Evolutionary conservation across 352 stramenopile species (phyloP).

Genomic region (Globisporangium apiculatum): DNA sequence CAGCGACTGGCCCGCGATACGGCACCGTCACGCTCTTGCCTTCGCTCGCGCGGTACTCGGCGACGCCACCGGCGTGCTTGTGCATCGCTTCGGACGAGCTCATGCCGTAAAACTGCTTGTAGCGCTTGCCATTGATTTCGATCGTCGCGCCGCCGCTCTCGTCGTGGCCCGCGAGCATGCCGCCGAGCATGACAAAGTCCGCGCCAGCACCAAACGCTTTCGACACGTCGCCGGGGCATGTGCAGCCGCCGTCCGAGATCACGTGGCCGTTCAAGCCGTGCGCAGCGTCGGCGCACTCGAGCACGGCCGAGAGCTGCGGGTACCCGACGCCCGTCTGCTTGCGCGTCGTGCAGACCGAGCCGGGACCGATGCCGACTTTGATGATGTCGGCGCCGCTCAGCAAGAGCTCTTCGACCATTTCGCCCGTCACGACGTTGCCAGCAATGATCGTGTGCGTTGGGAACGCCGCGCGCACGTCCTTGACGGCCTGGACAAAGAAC

Average conservation of each 20-base stretch:
- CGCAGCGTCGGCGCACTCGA: constrained; percentile 89
- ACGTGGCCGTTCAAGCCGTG: constrained; percentile 87
- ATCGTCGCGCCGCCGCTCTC: constrained; percentile 85
- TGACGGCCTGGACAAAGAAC: constrained; percentile 79
- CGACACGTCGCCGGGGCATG: constrained; percentile 83
- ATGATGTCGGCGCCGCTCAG: constrained; percentile 90
- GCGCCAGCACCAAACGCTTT: constrained; percentile 89
- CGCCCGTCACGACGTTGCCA: constrained; percentile 89
- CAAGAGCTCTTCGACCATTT: constrained; percentile 91
- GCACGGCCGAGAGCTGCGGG: constrained; percentile 85
- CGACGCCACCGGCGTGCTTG: constrained; percentile 88
- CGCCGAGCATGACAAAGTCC: constrained; percentile 92
- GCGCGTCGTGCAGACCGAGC: constrained; percentile 88
- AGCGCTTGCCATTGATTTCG: constrained; percentile 52
- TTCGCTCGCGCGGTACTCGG: constrained; percentile 88
- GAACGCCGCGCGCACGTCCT: constrained; percentile 42
- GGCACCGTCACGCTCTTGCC: constrained; percentile 89
- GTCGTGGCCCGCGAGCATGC: constrained; percentile 90
- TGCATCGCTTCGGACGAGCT: constrained; percentile 89
- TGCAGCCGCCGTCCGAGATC: constrained; percentile 86
- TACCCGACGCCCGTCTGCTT: constrained; percentile 92
- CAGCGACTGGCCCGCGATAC: constrained; percentile 74
- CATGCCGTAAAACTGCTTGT: constrained; percentile 94
- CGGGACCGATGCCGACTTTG: constrained; percentile 91
- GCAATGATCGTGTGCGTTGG: constrained; percentile 87